Percentiles rank a stretch among this genome's conserved stretches.
Evolutionary conservation across 1,139 yeast species (phyloP).

Genomic region (Yamadazyma epiphylla): DNA sequence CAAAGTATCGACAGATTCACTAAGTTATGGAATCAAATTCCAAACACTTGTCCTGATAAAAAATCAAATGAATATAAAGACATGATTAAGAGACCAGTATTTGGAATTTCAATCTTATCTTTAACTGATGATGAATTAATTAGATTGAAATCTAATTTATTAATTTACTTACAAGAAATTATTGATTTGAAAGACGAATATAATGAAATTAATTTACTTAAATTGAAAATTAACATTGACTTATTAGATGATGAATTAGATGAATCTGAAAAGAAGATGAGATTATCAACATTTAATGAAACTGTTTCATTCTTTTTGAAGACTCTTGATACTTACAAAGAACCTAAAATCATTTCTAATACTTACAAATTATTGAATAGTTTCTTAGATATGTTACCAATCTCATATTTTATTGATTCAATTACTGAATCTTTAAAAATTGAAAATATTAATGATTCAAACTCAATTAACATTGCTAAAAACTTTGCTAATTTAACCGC

Average conservation of each 20-base stretch:
- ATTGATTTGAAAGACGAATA: constrained; percentile 31
- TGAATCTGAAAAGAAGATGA: constrained; percentile 19
- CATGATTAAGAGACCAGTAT: constrained; percentile 54
- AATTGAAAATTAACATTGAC: constrained; percentile 55
- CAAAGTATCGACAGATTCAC: constrained; percentile 54
- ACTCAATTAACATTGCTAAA: constrained; percentile 38
- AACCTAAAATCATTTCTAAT: constrained; percentile 19
- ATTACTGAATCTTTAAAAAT: constrained; percentile 54
- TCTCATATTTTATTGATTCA: constrained; percentile 65
- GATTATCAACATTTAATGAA: constrained; percentile 43
- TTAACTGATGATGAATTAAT: constrained; percentile 47
- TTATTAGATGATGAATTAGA: constrained; percentile 46
- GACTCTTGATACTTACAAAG: constrained; percentile 25
- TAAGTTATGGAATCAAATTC: constrained; percentile 50
- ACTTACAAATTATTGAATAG: constrained; percentile 52
- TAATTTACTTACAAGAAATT: constrained; percentile 19
- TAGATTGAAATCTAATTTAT: constrained; percentile 31
- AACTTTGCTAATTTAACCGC: constrained; percentile 61
- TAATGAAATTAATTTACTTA: constrained; percentile 39
- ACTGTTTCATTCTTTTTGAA: constrained; percentile 36
- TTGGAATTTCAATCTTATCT: constrained; percentile 58
- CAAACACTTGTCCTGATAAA: constrained; percentile 34
- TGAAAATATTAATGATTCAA: constrained; percentile 32
- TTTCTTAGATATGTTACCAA: constrained; percentile 68
- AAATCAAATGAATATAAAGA: constrained; percentile 32